Conservation (phyloP, 805 yeast genomes). For the Candida rishiriensis region DNA sequence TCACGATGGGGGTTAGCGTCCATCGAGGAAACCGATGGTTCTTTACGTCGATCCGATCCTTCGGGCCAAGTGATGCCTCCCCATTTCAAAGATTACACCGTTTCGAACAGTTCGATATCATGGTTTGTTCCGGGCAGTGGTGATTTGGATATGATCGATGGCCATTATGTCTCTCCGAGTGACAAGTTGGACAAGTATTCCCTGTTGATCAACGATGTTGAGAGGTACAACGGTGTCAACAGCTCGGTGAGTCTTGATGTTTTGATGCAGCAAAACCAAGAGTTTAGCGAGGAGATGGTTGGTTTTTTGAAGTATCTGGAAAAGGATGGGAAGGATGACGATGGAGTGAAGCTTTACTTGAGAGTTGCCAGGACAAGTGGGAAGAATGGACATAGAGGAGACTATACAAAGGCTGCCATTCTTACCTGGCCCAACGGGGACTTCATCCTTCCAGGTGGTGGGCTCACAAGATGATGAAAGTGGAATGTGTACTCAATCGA, state of each 20-base stretch:
- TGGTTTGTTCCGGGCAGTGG: conserved; percentile 27
- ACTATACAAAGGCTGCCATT: conserved; percentile 61
- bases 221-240: conserved; percentile 57
- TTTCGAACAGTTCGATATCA: conserved; percentile 28
- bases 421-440: conserved; percentile 58
- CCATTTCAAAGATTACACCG: conserved; percentile 31
- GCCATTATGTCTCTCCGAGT: conserved; percentile 22
- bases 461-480: conserved; percentile 7
- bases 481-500: no score
- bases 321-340: not conserved
- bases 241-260: conserved; percentile 39
- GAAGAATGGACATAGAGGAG: conserved; percentile 36
- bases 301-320: conserved; percentile 24
- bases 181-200: conserved; percentile 49
- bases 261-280: conserved; percentile 29
- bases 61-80: conserved; percentile 54
- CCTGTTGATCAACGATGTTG: conserved; percentile 73
- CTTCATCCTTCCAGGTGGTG: conserved; percentile 26
- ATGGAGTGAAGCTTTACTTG: conserved; percentile 38
- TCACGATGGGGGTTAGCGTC: conserved; percentile 94
- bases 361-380: conserved; percentile 44
- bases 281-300: conserved; percentile 27
- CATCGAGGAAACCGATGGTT: conserved; percentile 68
- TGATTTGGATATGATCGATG: conserved; percentile 16
- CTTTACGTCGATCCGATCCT: conserved; percentile 72